A percentile compares a stretch with the other conserved stretches of the same genome.
Conservation (phyloP, 208 protist species). For the Trypanosoma theileri region DNA sequence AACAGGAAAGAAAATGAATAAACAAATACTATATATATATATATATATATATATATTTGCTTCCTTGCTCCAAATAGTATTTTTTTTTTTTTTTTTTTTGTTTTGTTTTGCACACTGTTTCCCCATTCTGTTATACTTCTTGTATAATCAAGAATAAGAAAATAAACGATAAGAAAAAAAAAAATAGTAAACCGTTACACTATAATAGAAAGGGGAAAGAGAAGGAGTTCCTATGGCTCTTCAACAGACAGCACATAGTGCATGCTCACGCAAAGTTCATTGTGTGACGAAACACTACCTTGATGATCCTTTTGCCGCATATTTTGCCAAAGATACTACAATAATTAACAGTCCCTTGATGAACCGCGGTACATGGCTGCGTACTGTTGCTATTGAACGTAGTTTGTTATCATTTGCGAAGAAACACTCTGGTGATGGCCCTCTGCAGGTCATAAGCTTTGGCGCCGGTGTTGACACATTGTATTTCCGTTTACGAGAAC, state of each 20-base stretch:
- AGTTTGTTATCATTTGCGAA: slow-evolving; percentile 62
- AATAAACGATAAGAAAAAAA: background rate
- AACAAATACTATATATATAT: too few species aligned
- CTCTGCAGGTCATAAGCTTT: slow-evolving; percentile 87
- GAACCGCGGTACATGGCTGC: slow-evolving; percentile 90
- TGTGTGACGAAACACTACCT: slow-evolving; percentile 84
- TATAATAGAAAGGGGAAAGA: background rate
- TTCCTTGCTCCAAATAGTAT: background rate
- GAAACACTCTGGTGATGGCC: slow-evolving; percentile 26
- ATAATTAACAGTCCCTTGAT: slow-evolving; percentile 91
- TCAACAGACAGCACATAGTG: slow-evolving; percentile 83
- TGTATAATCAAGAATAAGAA: background rate
- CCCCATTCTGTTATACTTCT: background rate
- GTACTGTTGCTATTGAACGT: slow-evolving; percentile 81
- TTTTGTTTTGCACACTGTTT: background rate
- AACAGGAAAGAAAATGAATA: background rate
- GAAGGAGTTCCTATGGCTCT: slow-evolving; percentile 56
- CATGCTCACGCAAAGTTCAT: slow-evolving; percentile 89
- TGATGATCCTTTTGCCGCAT: slow-evolving; percentile 81
- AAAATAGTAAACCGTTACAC: background rate
- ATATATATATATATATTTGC: too few species aligned
- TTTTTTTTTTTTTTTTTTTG: background rate
- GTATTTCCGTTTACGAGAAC: slow-evolving; percentile 81
- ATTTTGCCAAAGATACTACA: slow-evolving; percentile 79
- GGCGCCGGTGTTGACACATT: slow-evolving; percentile 88